Evolutionary conservation across 331 rosid genomes (phyloP).

Genomic region (Quercus tomentella): DNA sequence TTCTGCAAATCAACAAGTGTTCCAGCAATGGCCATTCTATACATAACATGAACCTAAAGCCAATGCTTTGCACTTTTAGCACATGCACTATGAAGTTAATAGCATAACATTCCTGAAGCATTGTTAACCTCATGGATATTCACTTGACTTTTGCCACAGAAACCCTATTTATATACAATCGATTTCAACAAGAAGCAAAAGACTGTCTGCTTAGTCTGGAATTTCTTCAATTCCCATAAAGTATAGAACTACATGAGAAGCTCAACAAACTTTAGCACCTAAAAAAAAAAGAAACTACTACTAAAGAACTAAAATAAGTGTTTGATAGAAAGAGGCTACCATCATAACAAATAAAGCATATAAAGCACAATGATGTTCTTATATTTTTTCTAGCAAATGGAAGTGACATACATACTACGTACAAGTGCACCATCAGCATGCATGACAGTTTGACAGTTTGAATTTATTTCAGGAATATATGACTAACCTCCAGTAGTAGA

Average conservation of each 20-base stretch:
- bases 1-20: background rate
- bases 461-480: background rate
- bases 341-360: background rate
- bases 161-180: background rate
- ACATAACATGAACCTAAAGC: background rate
- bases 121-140: background rate
- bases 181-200: background rate
- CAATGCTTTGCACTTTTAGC: background rate
- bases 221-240: background rate
- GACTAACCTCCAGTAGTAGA: constrained; percentile 46
- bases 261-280: background rate
- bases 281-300: background rate
- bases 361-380: background rate
- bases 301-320: background rate
- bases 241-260: background rate
- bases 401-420: background rate
- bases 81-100: background rate
- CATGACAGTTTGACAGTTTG: background rate
- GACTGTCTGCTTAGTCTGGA: background rate
- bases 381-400: background rate
- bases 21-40: background rate
- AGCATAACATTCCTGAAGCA: background rate
- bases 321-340: background rate
- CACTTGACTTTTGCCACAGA: background rate
- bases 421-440: background rate